phyloP scores from a whole-genome alignment of 2,329 filamentous ascomycete genomes.

The Ascochyta lentis region DNA sequence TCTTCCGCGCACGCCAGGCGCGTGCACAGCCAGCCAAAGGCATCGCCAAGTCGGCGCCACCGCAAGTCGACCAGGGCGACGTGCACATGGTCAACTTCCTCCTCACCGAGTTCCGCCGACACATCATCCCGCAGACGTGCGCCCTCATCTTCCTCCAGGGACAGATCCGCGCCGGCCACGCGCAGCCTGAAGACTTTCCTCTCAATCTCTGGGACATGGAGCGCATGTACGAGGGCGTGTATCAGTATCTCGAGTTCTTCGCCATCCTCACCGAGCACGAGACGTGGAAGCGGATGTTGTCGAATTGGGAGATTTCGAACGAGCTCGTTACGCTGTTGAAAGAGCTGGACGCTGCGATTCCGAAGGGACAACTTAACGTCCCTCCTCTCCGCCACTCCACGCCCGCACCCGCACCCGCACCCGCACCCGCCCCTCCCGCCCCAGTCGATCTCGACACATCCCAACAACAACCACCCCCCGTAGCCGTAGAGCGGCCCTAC shows the following conservation, averaged over 20 bases:
- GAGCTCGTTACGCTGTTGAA: slow-evolving; percentile 87
- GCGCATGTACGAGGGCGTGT: slow-evolving; percentile 90
- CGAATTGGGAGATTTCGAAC: slow-evolving; percentile 90
- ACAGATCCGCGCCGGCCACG: slow-evolving; percentile 78
- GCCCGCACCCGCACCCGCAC: slow-evolving; percentile 29
- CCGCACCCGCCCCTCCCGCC: slow-evolving; percentile 31
- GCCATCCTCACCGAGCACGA: slow-evolving; percentile 86
- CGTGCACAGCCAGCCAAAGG: slow-evolving; percentile 40
- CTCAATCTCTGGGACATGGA: slow-evolving; percentile 98
- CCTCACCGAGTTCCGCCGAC: slow-evolving; percentile 88
- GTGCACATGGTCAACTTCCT: slow-evolving; percentile 82
- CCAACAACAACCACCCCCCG: slow-evolving; percentile 39
- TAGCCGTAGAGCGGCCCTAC: slow-evolving; percentile 70
- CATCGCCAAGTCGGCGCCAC: slow-evolving; percentile 55
- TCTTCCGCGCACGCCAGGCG: slow-evolving; percentile 71
- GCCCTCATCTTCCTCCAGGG: slow-evolving; percentile 94
- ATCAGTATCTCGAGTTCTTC: slow-evolving; percentile 93
- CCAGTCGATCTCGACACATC: slow-evolving; percentile 25
- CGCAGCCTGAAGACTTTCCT: slow-evolving; percentile 85
- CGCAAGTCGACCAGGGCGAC: slow-evolving; percentile 64
- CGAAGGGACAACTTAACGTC: slow-evolving; percentile 66
- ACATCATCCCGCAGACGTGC: slow-evolving; percentile 91
- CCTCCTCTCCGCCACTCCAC: slow-evolving; percentile 59
- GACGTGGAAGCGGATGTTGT: slow-evolving; percentile 81
- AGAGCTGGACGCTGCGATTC: slow-evolving; percentile 85